Base-by-base conservation (phyloP, 2,329 filamentous ascomycete species). In the Dothideomycetidae sp. region DNA sequence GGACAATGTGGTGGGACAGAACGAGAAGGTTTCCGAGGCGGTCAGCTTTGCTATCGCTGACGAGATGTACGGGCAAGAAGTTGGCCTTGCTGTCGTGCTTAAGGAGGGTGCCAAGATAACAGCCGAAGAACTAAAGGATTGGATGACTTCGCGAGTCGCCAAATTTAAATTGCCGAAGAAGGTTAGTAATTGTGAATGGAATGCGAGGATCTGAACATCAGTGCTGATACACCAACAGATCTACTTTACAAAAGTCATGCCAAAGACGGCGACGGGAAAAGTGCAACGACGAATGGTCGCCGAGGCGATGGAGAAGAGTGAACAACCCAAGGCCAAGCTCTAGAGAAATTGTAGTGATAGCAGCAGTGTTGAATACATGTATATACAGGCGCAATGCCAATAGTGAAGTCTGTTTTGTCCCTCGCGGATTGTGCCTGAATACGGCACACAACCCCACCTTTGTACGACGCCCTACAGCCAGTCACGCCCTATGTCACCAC, bases 261-360 rank as follows among this genome's bases (percentile, higher is more conserved):
- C 83, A 44, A 92, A 92, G 69, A 88, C 84, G 3, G 82, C 83
- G n/a, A 92, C 83, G 4, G 83, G 83, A 39, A 92, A 92, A 67
- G 80, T 92, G 42, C 83, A 92, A 61, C 67, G 83, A 43, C 71
- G 81, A 44, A 82, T 86, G 50, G 82, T 92, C n/a, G 82, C 82
- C 10, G 81, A 88, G 58, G 73, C 73, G 18, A 88, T 92, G 81
- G 66, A 78, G 57, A 81, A 81, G 65, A 70, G 37, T 21, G 42
- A 43, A 15, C 13, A 17, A 4, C 35, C 41, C 10, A 45, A 41
- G 31, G 38, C 43, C 11, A 45, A 45, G 38, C 30, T 45, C 30
- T 42, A 33, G 18, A 23, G n/a, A 26, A 26, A 26, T 7, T 12
- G 2, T 34, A 19, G 18, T 4, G 10, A 23, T 19, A 19, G 13